Base-by-base conservation (phyloP, 768 basidiomycete genomes). In the Kwoniella botswanensis region DNA sequence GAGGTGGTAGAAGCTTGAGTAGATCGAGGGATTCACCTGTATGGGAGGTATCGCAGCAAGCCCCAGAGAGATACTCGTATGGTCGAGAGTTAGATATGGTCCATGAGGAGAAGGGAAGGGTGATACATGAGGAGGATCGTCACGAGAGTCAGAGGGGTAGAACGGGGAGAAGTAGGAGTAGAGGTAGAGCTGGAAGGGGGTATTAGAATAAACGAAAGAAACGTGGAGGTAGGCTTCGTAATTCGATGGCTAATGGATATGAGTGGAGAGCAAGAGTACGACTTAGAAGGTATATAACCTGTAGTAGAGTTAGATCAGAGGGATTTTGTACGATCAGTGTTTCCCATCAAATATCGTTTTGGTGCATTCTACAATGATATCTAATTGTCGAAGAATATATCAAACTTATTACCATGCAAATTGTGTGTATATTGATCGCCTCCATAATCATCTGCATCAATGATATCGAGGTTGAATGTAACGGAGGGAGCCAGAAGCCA, bases 41-140 rank as follows among this genome's bases (percentile, higher is more conserved):
- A 5, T 53, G 64, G 44, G 63, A 54, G 10, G 42, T 46, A 22
- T 24, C 21, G 55, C 46, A 59, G 13, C 69, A 42, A 22, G 35
- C 35, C 35, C 55, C 15, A 17, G 63, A 68, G 52, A 44, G 67
- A 12, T 74, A 74, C 56, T 73, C 44, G 42, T 71, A 76, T 46
- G 70, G 76, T 2, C 67, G 59, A n/a, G 73, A 71, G 44, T 53
- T 77, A 42, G 72, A 68, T 29, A 73, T 71, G 42, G 75, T 76
- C 4, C 66, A 76, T 65, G 75, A 76, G 62, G 59, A 61, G 13
- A 61, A 61, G 41, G 59, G 59, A 12, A 61, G 22, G 22, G 42
- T 61, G n/a, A n/a, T 61, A 15, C 59, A 61, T 22, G 72, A 68
- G 26, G 55, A 74, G 52, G 73, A 67, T 18, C 70, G 65, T 2